Base-by-base conservation (phyloP, 179 eudicot species). In the Corrigiola litoralis region DNA sequence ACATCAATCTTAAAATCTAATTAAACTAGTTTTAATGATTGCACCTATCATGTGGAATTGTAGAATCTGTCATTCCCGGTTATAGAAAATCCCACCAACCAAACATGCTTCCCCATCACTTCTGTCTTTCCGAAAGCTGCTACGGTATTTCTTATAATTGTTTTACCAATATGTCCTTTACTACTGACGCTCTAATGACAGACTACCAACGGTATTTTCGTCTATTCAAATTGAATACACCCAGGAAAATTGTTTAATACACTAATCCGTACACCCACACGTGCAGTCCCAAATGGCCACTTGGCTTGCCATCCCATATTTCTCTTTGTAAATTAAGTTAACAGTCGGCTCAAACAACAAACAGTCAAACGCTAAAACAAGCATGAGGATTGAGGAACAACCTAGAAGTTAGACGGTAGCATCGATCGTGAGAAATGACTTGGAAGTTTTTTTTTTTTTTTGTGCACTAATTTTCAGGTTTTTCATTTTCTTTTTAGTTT, bases 31-130 rank as follows among this genome's bases (percentile, higher is more conserved):
- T 20, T 27, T 63, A 69, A 69, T 69, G 66, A 74, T 69, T 74
- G 65, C 14, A 49, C 23, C 7, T 58, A 69, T 74, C 78, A 74
- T 64, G 74, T 74, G 70, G 56, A 57, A 28, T 72, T 63, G 51
- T 74, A 52, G 60, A 63, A 38, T 58, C 65, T 77, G 57, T 70
- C 77, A 73, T 73, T 77, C 65, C 72, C 61, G 32, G 50, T 64
- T 71, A 36, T 73, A 33, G 69, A 32, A 68, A 68, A 69, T 73
- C 77, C 74, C 71, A 73, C 68, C 75, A 64, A 73, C 81, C 81
- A 77, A 77, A 73, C 81, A 77, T 73, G 74, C 78, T 69, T 74
- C 45, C 56, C 63, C 60, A 57, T 63, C 66, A 57, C 49, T 63
- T 48, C 2, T 63, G 73, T 63, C 65, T 49, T 68, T 57, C 67